Base-by-base conservation (phyloP, 352 stramenopile species). In the Stephanocyclus meneghinianus region DNA sequence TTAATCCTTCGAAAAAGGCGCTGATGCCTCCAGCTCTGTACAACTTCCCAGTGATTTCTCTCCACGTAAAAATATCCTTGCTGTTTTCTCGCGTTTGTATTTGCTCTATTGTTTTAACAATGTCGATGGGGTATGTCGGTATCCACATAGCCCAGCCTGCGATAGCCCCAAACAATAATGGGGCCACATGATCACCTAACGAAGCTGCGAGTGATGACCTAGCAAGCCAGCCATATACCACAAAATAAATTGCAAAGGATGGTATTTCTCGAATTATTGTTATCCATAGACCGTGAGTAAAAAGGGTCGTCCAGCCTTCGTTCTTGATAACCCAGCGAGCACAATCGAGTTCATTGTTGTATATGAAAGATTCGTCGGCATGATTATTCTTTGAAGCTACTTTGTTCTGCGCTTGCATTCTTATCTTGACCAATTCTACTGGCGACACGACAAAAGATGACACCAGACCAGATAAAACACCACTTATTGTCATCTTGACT, bases 221-320 rank as follows among this genome's bases (percentile, higher is more conserved):
- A 64, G 91, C 77, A 15, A 93, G 72, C 35, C 79, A 50, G n/a
- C 88, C 86, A 75, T 93, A 94, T n/a, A 85, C 71, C 30, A 76
- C 73, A 76, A 94, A 94, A 67, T 94, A 94, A 32, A 91, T 76
- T 57, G 72, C 74, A 66, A 91, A 92, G 16, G 77, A 82, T 26
- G 79, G 83, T 50, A 90, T 77, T 74, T 90, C 82, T 69, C 81
- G 81, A 40, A 80, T 64, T 55, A 88, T 73, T 35, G 76, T 88
- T 40, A 79, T 74, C 11, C 71, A 44, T 29, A 92, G 76, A 32
- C 88, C 88, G 29, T 80, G 73, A 21, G 18, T 84, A 11, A 92
- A 68, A 13, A 91, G 62, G 51, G 76, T 77, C 47, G 50, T 69
- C 61, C 84, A 73, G 44, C 88, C 88, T 76, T 90, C 87, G 63